Conservation (phyloP, 2,329 filamentous ascomycete species). For the Colletotrichum euphorbiae region DNA sequence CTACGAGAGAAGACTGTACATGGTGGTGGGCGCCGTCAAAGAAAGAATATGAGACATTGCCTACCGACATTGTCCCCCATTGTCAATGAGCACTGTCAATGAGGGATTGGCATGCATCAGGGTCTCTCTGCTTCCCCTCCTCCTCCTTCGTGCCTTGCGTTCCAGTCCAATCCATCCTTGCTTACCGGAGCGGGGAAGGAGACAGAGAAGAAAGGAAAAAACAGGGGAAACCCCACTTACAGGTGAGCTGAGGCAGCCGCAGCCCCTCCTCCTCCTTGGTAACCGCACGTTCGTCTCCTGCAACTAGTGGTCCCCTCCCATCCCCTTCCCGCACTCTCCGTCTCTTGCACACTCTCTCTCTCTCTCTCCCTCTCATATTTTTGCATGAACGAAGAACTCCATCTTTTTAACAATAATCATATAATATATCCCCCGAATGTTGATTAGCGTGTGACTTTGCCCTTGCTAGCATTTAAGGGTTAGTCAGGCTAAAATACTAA, state of each 20-base stretch:
- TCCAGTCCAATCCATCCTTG: not conserved
- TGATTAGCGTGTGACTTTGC: too few relatives aligned
- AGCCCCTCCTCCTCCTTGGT: too few relatives aligned
- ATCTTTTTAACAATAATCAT: not conserved
- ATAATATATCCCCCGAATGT: too few relatives aligned
- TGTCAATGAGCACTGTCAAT: too few relatives aligned
- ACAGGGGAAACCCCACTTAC: too few relatives aligned
- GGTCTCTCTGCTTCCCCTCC: not conserved
- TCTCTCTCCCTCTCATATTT: not conserved
- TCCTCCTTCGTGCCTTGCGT: not conserved
- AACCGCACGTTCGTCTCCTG: too few relatives aligned
- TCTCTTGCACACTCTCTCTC: not conserved
- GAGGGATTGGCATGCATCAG: too few relatives aligned
- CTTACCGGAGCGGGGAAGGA: not conserved
- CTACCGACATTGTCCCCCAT: not conserved
- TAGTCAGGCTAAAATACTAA: too few relatives aligned
- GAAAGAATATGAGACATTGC: conserved; percentile 11
- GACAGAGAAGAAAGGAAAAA: not conserved
- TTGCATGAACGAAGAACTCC: not conserved
- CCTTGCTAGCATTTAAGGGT: too few relatives aligned
- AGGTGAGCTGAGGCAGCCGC: too few relatives aligned
- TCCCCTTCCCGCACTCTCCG: too few relatives aligned
- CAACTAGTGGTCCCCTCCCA: too few relatives aligned
- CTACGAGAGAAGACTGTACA: conserved; percentile 11
- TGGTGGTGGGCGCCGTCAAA: not conserved